Evolutionary conservation across 1,139 yeast genomes (phyloP).

Genomic region (Scheffersomyces segobiensis): DNA sequence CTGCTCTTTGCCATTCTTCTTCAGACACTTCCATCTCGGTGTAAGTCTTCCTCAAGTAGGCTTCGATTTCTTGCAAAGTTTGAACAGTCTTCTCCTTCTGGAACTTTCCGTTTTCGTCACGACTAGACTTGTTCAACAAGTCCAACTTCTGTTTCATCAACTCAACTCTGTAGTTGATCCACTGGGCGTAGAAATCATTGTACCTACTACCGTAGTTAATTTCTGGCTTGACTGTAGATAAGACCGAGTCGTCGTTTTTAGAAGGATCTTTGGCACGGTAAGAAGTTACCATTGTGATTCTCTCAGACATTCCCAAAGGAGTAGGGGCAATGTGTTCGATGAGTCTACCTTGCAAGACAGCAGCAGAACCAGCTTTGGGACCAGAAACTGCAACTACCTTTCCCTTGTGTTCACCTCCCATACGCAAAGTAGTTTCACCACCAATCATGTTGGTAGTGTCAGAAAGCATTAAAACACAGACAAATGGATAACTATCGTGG

Average conservation of each 20-base stretch:
- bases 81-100: constrained; percentile 39
- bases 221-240: constrained; percentile 41
- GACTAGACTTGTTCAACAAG: constrained; percentile 19
- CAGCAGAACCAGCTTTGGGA: constrained; percentile 56
- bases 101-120: constrained; percentile 29
- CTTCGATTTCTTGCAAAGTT: constrained; percentile 37
- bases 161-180: constrained; percentile 31
- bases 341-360: constrained; percentile 55
- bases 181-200: constrained; percentile 36
- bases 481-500: constrained; percentile 59
- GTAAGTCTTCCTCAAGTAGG: constrained; percentile 42
- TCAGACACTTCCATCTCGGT: constrained; percentile 46
- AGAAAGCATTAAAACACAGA: constrained; percentile 62
- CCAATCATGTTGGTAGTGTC: constrained; percentile 59
- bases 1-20: constrained; percentile 23
- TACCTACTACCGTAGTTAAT: constrained; percentile 34
- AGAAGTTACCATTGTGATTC: constrained; percentile 52
- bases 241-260: constrained; percentile 28
- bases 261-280: constrained; percentile 33
- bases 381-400: constrained; percentile 49
- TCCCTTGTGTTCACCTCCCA: constrained; percentile 29
- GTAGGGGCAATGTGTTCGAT: constrained; percentile 58
- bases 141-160: constrained; percentile 37
- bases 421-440: constrained; percentile 57
- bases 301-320: constrained; percentile 52